These are phyloP conservation scores for Syncephalastrum monosporum DNA, from an alignment of 371 early-diverging fungal genomes.

Conservation along the genomic window DNA sequence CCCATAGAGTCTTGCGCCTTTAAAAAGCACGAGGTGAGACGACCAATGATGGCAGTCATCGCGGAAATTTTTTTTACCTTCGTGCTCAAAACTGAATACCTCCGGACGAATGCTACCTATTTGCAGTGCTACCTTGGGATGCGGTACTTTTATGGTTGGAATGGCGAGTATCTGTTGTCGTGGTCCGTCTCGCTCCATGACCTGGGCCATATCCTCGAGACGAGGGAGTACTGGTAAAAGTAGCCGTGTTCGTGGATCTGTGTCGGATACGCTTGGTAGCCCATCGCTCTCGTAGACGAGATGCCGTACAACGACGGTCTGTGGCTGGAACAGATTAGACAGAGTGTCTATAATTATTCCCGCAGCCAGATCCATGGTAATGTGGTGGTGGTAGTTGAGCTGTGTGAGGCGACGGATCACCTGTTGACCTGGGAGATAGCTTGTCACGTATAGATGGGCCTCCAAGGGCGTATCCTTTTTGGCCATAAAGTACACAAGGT, in stretches of 20 bases:
- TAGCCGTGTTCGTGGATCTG: no score
- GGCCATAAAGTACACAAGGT: slow-evolving; percentile 71
- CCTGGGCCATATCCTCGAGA: no score
- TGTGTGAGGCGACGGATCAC: slow-evolving; percentile 50
- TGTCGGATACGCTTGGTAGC: slow-evolving; percentile 8
- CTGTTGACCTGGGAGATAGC: slow-evolving; percentile 23
- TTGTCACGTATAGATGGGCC: slow-evolving; percentile 65
- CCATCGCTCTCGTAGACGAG: slow-evolving; percentile 10
- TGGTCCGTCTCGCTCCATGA: no score
- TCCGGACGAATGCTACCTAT: neutral
- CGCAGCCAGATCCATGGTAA: slow-evolving; percentile 44
- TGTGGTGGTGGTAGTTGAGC: slow-evolving; percentile 57
- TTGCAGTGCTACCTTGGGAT: no score
- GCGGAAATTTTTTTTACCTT: no score
- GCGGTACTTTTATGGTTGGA: no score
- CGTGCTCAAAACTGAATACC: slow-evolving; percentile 11
- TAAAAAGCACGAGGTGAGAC: neutral
- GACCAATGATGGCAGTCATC: no score
- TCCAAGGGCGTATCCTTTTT: slow-evolving; percentile 68
- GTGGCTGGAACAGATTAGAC: slow-evolving; percentile 51
- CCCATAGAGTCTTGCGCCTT: slow-evolving; percentile 57
- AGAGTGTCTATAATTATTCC: slow-evolving; percentile 55
- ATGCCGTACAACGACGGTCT: slow-evolving; percentile 19
- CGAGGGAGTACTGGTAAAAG: no score
- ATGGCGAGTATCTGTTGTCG: no score